Base-by-base conservation (phyloP, 148 eudicot genomes). In the Fagopyrum esculentum region DNA sequence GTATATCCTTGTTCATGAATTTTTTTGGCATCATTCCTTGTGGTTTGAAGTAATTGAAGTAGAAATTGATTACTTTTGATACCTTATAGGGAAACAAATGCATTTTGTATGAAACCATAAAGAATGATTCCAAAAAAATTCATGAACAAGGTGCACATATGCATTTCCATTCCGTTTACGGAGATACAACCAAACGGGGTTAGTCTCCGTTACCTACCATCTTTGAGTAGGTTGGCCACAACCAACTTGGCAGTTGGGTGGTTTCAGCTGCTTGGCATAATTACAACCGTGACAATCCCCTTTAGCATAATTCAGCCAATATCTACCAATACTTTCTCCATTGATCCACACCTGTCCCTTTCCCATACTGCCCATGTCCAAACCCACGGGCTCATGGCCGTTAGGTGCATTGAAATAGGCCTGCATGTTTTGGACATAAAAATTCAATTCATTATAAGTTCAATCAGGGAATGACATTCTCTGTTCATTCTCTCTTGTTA, bases 311-410 rank as follows among this genome's bases (percentile, higher is more conserved):
- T 83, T 81, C 16, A 90, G 82, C 98, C 98, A 94, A 75, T 94
- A 90, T 82, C 98, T 83, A 15, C 98, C 98, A 15, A 94, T 85
- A 75, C 96, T 94, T 74, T 90, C 87, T 10, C 98, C 98, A 73
- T 94, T 94, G 64, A 94, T 86, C 98, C 98, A 94, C 15, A 89
- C 86, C 78, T 94, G 89, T 51, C 98, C 98, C 77, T 94, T 94
- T n/a, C 98, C 96, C 98, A 94, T 94, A 78, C 97, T 94, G 71
- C 74, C 75, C 97, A 94, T 87, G 80, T 94, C 98, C 84, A 94
- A 79, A 74, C 89, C 97, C 78, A 94, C 76, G n/a, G 97, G 97
- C 66, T 90, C 93, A 47, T 84, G 81, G n/a, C 97, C 98, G 57
- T 84, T 80, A 19, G 98, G 98, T 45, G 89, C 85, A 77, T 94